Percentiles rank a stretch among this genome's conserved stretches.
phyloP scores from a whole-genome alignment of 2,329 filamentous ascomycete genomes.

The Colletotrichum spaethianum region DNA sequence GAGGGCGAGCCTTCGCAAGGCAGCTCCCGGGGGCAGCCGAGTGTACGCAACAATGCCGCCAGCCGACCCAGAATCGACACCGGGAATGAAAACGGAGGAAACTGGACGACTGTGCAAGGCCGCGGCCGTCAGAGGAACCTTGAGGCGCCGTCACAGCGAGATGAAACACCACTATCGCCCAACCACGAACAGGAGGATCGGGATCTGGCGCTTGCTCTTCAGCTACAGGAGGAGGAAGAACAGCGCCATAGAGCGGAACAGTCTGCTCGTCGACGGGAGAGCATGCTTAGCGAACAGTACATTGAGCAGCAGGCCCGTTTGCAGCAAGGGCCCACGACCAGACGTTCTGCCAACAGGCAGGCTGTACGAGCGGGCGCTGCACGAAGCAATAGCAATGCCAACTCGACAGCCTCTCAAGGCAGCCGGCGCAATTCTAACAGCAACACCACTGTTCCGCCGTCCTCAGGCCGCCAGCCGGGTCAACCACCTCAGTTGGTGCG shows the following conservation, averaged over 20 bases:
- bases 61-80: slow-evolving; percentile 23
- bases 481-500: slow-evolving; percentile 57
- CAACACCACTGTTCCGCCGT: slow-evolving; percentile 19
- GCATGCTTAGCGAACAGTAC: slow-evolving; percentile 77
- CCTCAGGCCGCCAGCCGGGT: slow-evolving; percentile 34
- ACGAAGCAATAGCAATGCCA: slow-evolving; percentile 35
- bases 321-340: slow-evolving; percentile 47
- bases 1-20: slow-evolving; percentile 57
- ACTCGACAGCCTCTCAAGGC: slow-evolving; percentile 18
- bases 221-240: slow-evolving; percentile 95
- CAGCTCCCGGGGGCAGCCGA: slow-evolving; percentile 15
- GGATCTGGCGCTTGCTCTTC: slow-evolving; percentile 88
- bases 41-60: slow-evolving; percentile 4
- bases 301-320: slow-evolving; percentile 75
- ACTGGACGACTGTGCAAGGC: slow-evolving; percentile 69
- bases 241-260: slow-evolving; percentile 76
- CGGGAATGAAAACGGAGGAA: slow-evolving; percentile 45
- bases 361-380: slow-evolving; percentile 39
- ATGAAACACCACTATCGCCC: slow-evolving; percentile 53
- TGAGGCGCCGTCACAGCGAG: slow-evolving; percentile 31
- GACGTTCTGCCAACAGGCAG: slow-evolving; percentile 43
- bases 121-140: slow-evolving; percentile 28
- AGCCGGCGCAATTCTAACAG: slow-evolving; percentile 41
- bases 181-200: slow-evolving; percentile 82
- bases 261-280: slow-evolving; percentile 75